Percentiles rank a stretch among this genome's conserved stretches.
phyloP scores from a whole-genome alignment of 208 protist species.

The Phytomonas sp. region DNA sequence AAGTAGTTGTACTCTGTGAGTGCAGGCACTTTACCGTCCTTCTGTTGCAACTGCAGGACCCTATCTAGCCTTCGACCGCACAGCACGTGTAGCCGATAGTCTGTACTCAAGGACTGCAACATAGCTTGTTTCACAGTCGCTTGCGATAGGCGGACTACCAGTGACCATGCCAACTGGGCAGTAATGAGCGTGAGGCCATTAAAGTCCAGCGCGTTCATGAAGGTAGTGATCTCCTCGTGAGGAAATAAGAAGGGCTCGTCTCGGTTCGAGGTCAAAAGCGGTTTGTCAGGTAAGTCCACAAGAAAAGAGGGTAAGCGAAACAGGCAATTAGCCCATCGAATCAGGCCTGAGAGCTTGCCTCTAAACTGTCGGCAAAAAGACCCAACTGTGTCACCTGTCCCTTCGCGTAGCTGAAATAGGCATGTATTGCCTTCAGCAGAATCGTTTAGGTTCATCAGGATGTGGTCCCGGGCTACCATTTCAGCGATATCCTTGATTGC shows the following conservation, averaged over 20 bases:
- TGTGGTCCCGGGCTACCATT: slow-evolving; percentile 23
- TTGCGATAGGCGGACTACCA: slow-evolving; percentile 2
- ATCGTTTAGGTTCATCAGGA: slow-evolving; percentile 23
- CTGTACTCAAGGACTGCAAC: background rate
- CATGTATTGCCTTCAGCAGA: slow-evolving; percentile 11
- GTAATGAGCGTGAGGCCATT: slow-evolving; percentile 19
- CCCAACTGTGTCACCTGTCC: slow-evolving; percentile 15
- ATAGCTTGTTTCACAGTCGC: slow-evolving; percentile 4
- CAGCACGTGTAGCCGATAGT: background rate
- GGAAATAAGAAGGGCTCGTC: slow-evolving; percentile 11
- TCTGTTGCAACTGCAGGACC: slow-evolving; percentile 5
- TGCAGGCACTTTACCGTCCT: background rate
- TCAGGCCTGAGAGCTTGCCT: slow-evolving; percentile 10
- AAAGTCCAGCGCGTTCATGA: slow-evolving; percentile 18
- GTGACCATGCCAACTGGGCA: slow-evolving; percentile 20
- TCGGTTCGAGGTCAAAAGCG: background rate
- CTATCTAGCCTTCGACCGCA: background rate
- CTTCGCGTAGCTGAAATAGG: slow-evolving; percentile 26
- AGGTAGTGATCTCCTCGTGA: slow-evolving; percentile 10
- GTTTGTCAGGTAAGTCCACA: background rate
- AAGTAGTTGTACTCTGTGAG: slow-evolving; percentile 5
- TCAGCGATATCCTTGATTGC: slow-evolving; percentile 12
- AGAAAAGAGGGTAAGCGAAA: background rate
- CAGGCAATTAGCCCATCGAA: slow-evolving; percentile 13
- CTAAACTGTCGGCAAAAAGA: slow-evolving; percentile 15